Evolutionary conservation across 75 land plant species (phyloP).

Genomic region (Ceratopteris richardii): DNA sequence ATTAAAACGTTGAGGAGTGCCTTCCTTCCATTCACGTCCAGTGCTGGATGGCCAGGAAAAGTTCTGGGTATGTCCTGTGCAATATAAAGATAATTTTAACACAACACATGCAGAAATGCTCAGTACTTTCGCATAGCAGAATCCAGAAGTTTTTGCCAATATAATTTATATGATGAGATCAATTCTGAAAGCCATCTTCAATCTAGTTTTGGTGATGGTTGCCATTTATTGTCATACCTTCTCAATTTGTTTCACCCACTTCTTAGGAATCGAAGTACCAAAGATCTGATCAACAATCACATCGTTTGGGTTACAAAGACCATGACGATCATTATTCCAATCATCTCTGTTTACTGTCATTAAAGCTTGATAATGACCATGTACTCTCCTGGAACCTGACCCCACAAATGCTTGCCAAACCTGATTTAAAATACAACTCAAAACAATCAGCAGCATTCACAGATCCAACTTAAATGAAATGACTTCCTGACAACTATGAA

Average conservation of each 20-base stretch:
- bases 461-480: too few species aligned
- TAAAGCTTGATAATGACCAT: constrained; percentile 66
- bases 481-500: too few species aligned
- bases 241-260: constrained; percentile 96
- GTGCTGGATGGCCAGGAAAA: constrained; percentile 97
- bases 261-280: constrained; percentile 24
- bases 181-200: too few species aligned
- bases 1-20: constrained; percentile 87
- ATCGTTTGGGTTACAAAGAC: constrained; percentile 1
- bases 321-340: constrained; percentile 6
- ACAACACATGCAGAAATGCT: too few species aligned
- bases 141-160: too few species aligned
- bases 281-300: constrained; percentile 10
- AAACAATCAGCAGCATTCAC: too few species aligned
- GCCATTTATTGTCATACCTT: constrained; percentile 41
- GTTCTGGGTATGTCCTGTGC: constrained; percentile 93
- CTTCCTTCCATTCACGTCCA: constrained; percentile 95
- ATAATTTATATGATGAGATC: too few species aligned
- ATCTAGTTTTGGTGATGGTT: too few species aligned
- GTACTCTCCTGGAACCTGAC: constrained; percentile 51
- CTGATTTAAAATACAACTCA: constrained; percentile 21
- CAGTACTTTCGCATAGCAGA: too few species aligned
- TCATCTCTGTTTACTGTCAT: constrained; percentile 31
- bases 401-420: constrained; percentile 99
- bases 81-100: not conserved